Conservation (phyloP, 2,329 filamentous ascomycete genomes). For the Colletotrichum endophyticum region DNA sequence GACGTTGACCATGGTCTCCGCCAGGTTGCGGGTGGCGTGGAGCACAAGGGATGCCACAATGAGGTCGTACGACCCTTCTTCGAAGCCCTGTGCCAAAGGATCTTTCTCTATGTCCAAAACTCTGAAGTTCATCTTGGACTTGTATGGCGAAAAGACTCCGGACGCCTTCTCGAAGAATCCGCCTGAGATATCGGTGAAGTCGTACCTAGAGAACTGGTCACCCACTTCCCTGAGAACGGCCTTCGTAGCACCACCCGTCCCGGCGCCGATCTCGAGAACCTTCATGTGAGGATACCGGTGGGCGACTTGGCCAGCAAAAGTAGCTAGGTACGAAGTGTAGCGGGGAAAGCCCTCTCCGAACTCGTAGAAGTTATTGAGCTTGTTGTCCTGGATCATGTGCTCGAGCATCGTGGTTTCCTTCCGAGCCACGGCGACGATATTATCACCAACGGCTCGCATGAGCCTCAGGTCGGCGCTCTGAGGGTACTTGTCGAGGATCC, state of each 20-base stretch:
- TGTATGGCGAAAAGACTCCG: slow-evolving; percentile 24
- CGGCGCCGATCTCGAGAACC: slow-evolving; percentile 43
- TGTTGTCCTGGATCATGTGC: slow-evolving; percentile 31
- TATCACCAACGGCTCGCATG: slow-evolving; percentile 28
- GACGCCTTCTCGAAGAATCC: slow-evolving; percentile 25
- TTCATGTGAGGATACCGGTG: slow-evolving; percentile 16
- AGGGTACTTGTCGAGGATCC: background rate
- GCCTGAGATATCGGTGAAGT: slow-evolving; percentile 26
- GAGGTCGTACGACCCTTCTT: slow-evolving; percentile 27
- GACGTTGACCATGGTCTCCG: slow-evolving; percentile 25
- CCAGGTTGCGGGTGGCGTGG: slow-evolving; percentile 28
- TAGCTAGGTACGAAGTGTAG: background rate
- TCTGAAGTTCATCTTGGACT: slow-evolving; percentile 20
- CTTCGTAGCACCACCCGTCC: slow-evolving; percentile 38
- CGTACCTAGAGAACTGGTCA: slow-evolving; percentile 15
- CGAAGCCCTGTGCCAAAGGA: slow-evolving; percentile 30
- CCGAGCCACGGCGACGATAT: slow-evolving; percentile 32
- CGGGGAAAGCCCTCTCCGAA: slow-evolving; percentile 9
- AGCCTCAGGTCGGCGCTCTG: background rate
- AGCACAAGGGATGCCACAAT: slow-evolving; percentile 32
- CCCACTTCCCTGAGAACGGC: slow-evolving; percentile 10
- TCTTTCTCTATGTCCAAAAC: slow-evolving; percentile 35
- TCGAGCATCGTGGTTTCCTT: slow-evolving; percentile 36
- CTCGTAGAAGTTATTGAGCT: slow-evolving; percentile 32
- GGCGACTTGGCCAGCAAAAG: background rate